These are phyloP conservation scores for Saccharomycopsis fermentans DNA, from an alignment of 805 yeast genomes.

Conservation along the genomic window DNA sequence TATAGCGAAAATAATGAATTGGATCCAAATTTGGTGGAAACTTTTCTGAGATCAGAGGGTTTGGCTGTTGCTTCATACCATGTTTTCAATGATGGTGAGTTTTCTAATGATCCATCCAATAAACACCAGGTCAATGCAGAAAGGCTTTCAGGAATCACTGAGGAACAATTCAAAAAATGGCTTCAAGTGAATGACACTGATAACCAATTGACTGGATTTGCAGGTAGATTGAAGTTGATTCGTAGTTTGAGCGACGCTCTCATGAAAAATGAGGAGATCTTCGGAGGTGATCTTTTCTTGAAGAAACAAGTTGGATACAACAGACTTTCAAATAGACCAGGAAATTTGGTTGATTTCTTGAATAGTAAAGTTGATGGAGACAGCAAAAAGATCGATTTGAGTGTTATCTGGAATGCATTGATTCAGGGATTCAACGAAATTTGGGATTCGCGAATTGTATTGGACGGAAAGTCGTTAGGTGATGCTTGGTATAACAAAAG, in stretches of 20 bases:
- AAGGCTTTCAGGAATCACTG: constrained; percentile 29
- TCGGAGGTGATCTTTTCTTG: constrained; percentile 25
- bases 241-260: constrained; percentile 41
- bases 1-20: constrained; percentile 29
- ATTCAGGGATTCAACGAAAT: constrained; percentile 48
- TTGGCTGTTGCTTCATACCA: constrained; percentile 51
- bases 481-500: constrained; percentile 44
- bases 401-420: constrained; percentile 42
- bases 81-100: constrained; percentile 40
- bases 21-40: constrained; percentile 17
- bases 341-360: constrained; percentile 43
- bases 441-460: constrained; percentile 47
- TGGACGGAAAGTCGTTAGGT: constrained; percentile 45
- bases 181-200: constrained; percentile 36
- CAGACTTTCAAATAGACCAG: constrained; percentile 31
- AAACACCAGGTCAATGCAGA: constrained; percentile 36
- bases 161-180: constrained; percentile 29
- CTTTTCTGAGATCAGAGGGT: constrained; percentile 46
- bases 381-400: constrained; percentile 30
- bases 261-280: constrained; percentile 29
- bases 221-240: constrained; percentile 41
- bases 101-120: constrained; percentile 29
- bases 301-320: not conserved
- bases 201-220: constrained; percentile 45
- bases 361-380: constrained; percentile 18